Evolutionary conservation across 208 protist genomes (phyloP).

Genomic region (Acanthamoeba lugdunensis): DNA sequence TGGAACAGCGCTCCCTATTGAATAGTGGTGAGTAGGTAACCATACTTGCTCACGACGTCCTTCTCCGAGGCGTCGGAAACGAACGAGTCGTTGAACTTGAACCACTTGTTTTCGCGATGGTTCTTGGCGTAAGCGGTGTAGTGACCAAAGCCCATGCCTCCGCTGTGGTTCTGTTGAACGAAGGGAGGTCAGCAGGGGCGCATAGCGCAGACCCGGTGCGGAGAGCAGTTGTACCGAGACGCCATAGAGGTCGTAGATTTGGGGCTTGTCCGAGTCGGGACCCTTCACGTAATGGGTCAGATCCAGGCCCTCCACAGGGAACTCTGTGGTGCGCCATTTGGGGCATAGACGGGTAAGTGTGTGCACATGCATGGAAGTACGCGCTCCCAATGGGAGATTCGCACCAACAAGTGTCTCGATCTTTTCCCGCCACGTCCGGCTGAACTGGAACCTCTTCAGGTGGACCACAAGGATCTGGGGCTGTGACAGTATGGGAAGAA

Average conservation of each 20-base stretch:
- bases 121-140: conserved; percentile 86
- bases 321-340: conserved; percentile 64
- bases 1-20: background rate
- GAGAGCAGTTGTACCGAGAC: conserved; percentile 66
- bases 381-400: background rate
- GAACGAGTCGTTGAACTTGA: conserved; percentile 81
- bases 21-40: background rate
- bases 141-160: conserved; percentile 83
- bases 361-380: background rate
- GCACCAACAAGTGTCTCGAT: conserved; percentile 82
- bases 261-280: background rate
- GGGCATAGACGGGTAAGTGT: background rate
- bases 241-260: conserved; percentile 85
- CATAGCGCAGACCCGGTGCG: background rate
- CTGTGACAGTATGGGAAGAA: background rate
- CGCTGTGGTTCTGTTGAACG: conserved; percentile 81
- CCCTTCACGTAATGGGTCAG: conserved; percentile 71
- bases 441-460: conserved; percentile 86
- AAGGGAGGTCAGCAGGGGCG: background rate
- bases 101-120: conserved; percentile 78
- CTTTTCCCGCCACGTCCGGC: conserved; percentile 80
- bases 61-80: conserved; percentile 35
- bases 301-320: conserved; percentile 79
- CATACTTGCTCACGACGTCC: conserved; percentile 13
- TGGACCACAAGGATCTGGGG: conserved; percentile 87